phyloP scores from a whole-genome alignment of 768 basidiomycete species.

The Tylopilus balloui region DNA sequence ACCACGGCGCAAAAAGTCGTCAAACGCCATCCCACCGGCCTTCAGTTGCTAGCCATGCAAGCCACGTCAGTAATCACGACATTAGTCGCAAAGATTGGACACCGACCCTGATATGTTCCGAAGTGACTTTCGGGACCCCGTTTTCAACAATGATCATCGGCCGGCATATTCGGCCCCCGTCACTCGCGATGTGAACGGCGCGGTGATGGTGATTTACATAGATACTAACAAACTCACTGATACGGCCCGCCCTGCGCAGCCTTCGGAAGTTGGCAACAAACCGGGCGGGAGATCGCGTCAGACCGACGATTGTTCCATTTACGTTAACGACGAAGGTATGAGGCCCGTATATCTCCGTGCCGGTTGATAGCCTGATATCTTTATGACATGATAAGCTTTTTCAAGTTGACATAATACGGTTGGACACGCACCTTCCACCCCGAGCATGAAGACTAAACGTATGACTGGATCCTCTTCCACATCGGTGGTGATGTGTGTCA shows the following conservation, averaged over 20 bases:
- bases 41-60: constrained; percentile 62
- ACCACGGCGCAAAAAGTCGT: constrained; percentile 89
- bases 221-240: constrained; percentile 95
- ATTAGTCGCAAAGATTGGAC: neutral
- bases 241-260: constrained; percentile 82
- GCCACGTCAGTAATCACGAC: constrained; percentile 4
- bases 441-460: constrained; percentile 87
- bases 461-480: constrained; percentile 95
- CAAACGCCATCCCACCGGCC: constrained; percentile 73
- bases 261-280: constrained; percentile 92
- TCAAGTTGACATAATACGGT: constrained; percentile 7
- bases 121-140: constrained; percentile 66
- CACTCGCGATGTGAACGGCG: constrained; percentile 92
- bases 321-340: constrained; percentile 94
- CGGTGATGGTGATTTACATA: constrained; percentile 96
- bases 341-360: constrained; percentile 92
- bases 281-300: constrained; percentile 77
- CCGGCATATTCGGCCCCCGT: constrained; percentile 96
- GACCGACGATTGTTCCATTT: constrained; percentile 92
- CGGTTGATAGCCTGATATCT: constrained; percentile 91
- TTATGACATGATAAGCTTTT: constrained; percentile 13
- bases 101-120: constrained; percentile 72
- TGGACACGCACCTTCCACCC: constrained; percentile 75
- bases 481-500: constrained; percentile 99
- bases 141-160: constrained; percentile 96